Evolutionary conservation across 371 early-diverging fungal species (phyloP), one percentile per base, ranked within the genome.

Genomic region (Haplosporangium sp.): DNA sequence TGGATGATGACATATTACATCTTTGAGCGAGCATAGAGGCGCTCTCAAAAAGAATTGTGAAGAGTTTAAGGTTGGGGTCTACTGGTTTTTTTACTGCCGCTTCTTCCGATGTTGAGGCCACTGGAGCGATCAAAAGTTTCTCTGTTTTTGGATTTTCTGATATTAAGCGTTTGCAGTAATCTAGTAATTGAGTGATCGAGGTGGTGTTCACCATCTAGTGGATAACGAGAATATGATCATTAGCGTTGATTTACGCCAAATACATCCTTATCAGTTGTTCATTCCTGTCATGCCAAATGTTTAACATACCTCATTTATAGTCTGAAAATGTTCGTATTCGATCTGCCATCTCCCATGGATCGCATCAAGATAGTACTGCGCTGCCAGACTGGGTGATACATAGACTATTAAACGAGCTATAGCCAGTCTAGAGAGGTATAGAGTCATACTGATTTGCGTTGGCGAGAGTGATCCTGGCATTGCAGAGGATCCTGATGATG

Each of bases 261-360:
- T 19, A 59, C 56, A 17, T 45, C 38, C 6, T 3, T 37, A 50
- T 38, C 8, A 17, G 20, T 37, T 34, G 35, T 44, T 35, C 9
- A n/a, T 56, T 20, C 27, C 34, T 37, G 35, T 34, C 34, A 10
- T 56, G 11, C 13, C 10, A 9, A 7, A 19, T 57, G 38, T 35
- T 34, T 13, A 34, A 7, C 13, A 10, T 73, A 77, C 74, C 64
- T 73, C 79, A 19, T 66, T 55, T 9, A 73, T 65, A 5, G 42
- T 17, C 60, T 81, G 81, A 40, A 81, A 58, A 17, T 71, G 69
- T 11, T 35, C 34, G 8, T 61, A 20, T 20, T 59, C 58, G 10
- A 81, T 81, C 62, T 81, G 74, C 81, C 81, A 81, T 0, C 81
- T 72, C 13, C 81, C 81, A 35, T 71, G 75, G 15, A 81, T 74